Evolutionary conservation across 2,329 filamentous ascomycete species (phyloP), one percentile per base, ranked within the genome.

Genomic region (Ustilaginoidea virens): DNA sequence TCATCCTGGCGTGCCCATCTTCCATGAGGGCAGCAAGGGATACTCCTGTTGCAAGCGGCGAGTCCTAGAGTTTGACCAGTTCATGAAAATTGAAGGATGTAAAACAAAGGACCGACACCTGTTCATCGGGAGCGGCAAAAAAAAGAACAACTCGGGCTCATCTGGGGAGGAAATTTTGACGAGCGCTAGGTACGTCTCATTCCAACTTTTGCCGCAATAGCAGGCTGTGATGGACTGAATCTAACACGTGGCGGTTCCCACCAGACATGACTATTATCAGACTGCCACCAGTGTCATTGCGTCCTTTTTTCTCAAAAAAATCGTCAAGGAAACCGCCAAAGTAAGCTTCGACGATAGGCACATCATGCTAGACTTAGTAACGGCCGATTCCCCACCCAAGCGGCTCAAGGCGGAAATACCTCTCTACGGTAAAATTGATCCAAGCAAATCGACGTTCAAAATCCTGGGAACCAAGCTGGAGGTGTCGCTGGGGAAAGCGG

Each of bases 11-110:
- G 72, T 69, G 14, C 82, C 90, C 15, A 77, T 98, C 40, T 98
- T 98, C 59, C 90, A 98, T 52, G 90, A 98, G 60, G 90, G 90
- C 20, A 92, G 82, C 58, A 98, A 98, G 61, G 90, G 90, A 1
- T 98, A 90, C 66, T 85, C 75, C 34, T 98, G 90, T 63, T 98
- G 90, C 60, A 96, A 96, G 69, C 67, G 83, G 44, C 70, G 85
- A 21, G 90, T 98, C 33, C 60, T 98, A 34, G 90, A 98, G 49
- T 98, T 98, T 53, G 86, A 98, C 51, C 79, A 96, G 54, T 98
- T 98, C 56, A 75, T 98, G 75, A 90, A 81, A 55, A 87, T 98
- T 34, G 74, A 80, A 43, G 90, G 90, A 1, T 98, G 90, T 58
- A 74, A 74, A 51, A 85, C 78, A 24, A 90, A 86, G 55, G 61